These are phyloP conservation scores for Fusarium penzigii DNA, from an alignment of 2,329 filamentous ascomycete species.

Conservation along the genomic window DNA sequence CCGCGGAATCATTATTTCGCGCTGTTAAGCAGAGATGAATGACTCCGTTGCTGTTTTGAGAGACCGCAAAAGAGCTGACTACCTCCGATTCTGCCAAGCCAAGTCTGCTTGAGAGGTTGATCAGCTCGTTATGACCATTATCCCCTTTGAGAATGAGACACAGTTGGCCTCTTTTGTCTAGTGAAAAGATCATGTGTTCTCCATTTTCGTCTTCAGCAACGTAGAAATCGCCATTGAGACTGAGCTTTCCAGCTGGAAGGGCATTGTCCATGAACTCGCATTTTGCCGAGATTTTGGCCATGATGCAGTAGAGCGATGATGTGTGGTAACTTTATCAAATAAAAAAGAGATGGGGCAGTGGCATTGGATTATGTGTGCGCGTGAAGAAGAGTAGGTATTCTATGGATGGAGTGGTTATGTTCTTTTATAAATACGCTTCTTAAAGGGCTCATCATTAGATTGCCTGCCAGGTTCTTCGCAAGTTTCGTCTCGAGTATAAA, in stretches of 20 bases:
- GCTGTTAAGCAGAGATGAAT: background rate
- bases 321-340: too few relatives aligned
- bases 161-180: background rate
- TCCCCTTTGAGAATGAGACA: background rate
- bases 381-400: too few relatives aligned
- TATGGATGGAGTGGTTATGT: too few relatives aligned
- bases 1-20: background rate
- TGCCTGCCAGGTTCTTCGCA: too few relatives aligned
- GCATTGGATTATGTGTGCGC: too few relatives aligned
- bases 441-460: too few relatives aligned
- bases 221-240: background rate
- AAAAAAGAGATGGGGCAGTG: too few relatives aligned
- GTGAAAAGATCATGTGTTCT: background rate
- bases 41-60: background rate
- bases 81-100: background rate
- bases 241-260: background rate
- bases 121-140: background rate
- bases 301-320: too few relatives aligned
- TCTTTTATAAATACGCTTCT: too few relatives aligned
- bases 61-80: background rate
- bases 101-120: background rate
- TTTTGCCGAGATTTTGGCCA: background rate
- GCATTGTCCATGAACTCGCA: slow-evolving; percentile 2
- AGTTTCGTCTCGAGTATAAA: too few relatives aligned
- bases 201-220: background rate